phyloP scores from a whole-genome alignment of 352 stramenopile species.

The Plasmopara muralis region DNA sequence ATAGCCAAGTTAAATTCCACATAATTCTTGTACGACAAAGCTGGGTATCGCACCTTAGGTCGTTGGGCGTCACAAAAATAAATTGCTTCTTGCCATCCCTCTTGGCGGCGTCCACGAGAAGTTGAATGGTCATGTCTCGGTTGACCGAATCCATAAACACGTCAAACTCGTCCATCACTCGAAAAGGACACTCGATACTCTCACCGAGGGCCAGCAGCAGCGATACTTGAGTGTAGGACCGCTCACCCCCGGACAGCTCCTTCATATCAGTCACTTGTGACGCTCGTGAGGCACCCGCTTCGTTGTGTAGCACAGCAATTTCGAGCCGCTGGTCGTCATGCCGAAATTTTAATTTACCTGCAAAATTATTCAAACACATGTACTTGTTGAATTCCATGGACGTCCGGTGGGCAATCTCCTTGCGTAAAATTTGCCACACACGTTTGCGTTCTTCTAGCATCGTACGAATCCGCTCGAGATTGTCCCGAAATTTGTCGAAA shows the following conservation, averaged over 20 bases:
- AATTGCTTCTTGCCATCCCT: constrained; percentile 75
- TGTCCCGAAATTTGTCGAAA: constrained; percentile 53
- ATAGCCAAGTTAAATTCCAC: background rate
- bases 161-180: constrained; percentile 99
- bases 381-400: constrained; percentile 81
- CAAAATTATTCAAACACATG: constrained; percentile 83
- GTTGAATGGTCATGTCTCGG: constrained; percentile 92
- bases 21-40: constrained; percentile 5
- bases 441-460: constrained; percentile 75
- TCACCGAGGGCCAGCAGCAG: constrained; percentile 92
- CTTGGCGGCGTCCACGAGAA: constrained; percentile 87
- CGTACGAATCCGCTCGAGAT: constrained; percentile 49
- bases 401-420: constrained; percentile 70
- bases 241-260: constrained; percentile 95
- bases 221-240: constrained; percentile 94
- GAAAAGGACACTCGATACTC: constrained; percentile 90
- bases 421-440: constrained; percentile 71
- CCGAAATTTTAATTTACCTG: constrained; percentile 73
- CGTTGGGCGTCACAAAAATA: constrained; percentile 86
- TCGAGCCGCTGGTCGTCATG: constrained; percentile 71
- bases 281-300: constrained; percentile 50
- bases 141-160: constrained; percentile 98
- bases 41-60: constrained; percentile 55
- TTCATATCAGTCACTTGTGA: constrained; percentile 94
- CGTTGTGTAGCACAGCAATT: constrained; percentile 77